Evolutionary conservation across 2,329 filamentous ascomycete species (phyloP).

Genomic region (Colletotrichum incanum): DNA sequence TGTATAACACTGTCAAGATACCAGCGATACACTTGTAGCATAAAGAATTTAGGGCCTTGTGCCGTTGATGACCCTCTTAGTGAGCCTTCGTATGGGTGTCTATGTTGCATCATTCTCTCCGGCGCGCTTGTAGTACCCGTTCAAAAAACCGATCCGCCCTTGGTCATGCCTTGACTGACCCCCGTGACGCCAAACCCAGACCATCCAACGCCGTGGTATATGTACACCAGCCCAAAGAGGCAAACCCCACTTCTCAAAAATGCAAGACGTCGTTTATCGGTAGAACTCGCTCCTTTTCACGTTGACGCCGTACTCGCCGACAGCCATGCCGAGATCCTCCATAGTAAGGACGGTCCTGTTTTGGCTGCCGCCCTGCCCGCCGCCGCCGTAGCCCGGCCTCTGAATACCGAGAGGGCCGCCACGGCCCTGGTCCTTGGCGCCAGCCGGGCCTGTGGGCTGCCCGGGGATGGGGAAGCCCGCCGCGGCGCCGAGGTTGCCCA

Average conservation of each 20-base stretch:
- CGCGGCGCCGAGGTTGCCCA: conserved; percentile 86
- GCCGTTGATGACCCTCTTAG: conserved; percentile 27
- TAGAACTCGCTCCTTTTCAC: conserved; percentile 99
- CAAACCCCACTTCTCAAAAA: neutral
- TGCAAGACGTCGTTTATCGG: conserved; percentile 64
- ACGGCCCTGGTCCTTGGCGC: conserved; percentile 72
- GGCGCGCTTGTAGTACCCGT: neutral
- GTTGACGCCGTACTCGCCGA: conserved; percentile 97
- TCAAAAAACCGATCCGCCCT: conserved; percentile 10
- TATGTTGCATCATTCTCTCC: conserved; percentile 13
- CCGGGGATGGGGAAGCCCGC: conserved; percentile 78
- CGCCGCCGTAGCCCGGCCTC: conserved; percentile 86
- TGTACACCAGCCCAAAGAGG: conserved; percentile 28
- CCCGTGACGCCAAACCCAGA: conserved; percentile 38
- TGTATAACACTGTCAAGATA: conserved; percentile 42
- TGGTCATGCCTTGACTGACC: conserved; percentile 19
- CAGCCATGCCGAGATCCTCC: conserved; percentile 98
- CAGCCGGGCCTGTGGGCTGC: conserved; percentile 70
- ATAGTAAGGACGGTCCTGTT: conserved; percentile 96
- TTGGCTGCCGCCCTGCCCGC: conserved; percentile 89
- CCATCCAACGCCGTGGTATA: conserved; percentile 35
- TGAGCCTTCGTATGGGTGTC: conserved; percentile 2
- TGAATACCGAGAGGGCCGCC: conserved; percentile 79
- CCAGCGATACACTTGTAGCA: conserved; percentile 38
- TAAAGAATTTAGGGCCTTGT: conserved; percentile 22